Conservation (phyloP, 73 alveolate genomes). For the Stentor roeselii region DNA sequence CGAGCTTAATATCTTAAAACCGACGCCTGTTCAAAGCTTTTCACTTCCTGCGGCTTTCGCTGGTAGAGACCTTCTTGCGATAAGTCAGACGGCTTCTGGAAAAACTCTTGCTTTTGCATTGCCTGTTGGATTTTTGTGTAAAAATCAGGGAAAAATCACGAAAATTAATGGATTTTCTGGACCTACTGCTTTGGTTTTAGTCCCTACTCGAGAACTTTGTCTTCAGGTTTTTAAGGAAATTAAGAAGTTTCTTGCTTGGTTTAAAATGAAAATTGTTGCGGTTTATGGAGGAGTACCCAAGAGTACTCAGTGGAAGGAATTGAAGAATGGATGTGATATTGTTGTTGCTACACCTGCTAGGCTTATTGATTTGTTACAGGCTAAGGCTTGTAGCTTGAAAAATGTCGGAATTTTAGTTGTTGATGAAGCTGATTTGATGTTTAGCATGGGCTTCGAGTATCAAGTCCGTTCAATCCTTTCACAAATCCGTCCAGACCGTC, state of each 20-base stretch:
- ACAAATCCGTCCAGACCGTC: slow-evolving; percentile 53
- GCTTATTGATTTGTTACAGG: slow-evolving; percentile 79
- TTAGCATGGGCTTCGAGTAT: slow-evolving; percentile 87
- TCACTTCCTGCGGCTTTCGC: slow-evolving; percentile 91
- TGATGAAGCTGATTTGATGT: slow-evolving; percentile 96
- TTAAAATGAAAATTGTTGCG: slow-evolving; percentile 66
- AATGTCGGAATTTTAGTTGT: slow-evolving; percentile 80
- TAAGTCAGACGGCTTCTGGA: slow-evolving; percentile 60
- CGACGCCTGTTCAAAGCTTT: slow-evolving; percentile 93
- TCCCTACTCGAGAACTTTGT: slow-evolving; percentile 83
- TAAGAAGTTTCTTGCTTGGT: slow-evolving; percentile 59
- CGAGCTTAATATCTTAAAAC: slow-evolving; percentile 72
- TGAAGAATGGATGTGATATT: slow-evolving; percentile 74
- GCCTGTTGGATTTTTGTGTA: slow-evolving; percentile 75
- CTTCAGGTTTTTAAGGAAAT: slow-evolving; percentile 69
- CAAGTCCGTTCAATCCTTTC: slow-evolving; percentile 77
- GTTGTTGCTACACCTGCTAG: slow-evolving; percentile 93
- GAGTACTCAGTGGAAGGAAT: slow-evolving; percentile 65
- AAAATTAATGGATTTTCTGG: slow-evolving; percentile 39
- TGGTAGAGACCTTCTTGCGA: slow-evolving; percentile 56
- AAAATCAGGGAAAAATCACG: slow-evolving; percentile 72
- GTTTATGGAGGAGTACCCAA: slow-evolving; percentile 86
- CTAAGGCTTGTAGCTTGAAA: slow-evolving; percentile 65
- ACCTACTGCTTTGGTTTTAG: slow-evolving; percentile 59
- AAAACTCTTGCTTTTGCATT: slow-evolving; percentile 53